These are phyloP conservation scores for Dactylellina cionopaga DNA, from an alignment of 2,329 filamentous ascomycete genomes.

Conservation along the genomic window DNA sequence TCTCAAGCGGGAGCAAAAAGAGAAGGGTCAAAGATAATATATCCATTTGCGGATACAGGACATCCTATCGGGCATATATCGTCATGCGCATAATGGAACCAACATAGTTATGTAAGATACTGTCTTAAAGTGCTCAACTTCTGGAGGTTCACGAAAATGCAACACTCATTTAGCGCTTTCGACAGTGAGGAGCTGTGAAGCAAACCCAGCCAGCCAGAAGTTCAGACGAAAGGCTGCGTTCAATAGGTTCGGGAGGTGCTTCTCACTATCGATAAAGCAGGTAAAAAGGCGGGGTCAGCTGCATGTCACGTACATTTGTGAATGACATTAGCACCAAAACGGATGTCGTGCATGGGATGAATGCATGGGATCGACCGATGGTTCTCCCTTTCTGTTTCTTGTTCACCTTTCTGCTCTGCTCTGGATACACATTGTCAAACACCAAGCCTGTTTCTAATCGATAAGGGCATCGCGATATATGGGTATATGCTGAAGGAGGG, in stretches of 20 bases:
- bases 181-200: no score
- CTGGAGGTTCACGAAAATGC: no score
- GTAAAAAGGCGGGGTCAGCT: slow-evolving; percentile 52
- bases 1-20: no score
- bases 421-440: no score
- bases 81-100: no score
- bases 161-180: no score
- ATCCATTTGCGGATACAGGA: no score
- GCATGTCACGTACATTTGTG: slow-evolving; percentile 16
- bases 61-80: no score
- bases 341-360: slow-evolving; percentile 43
- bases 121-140: no score
- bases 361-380: slow-evolving; percentile 42
- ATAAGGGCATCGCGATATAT: not conserved
- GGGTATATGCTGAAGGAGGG: not conserved
- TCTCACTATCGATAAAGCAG: slow-evolving; percentile 35
- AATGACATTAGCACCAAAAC: not conserved
- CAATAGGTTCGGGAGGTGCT: slow-evolving; percentile 38
- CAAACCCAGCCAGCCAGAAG: slow-evolving; percentile 37
- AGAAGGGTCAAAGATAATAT: no score
- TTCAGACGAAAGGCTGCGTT: slow-evolving; percentile 49
- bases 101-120: no score
- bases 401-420: not conserved
- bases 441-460: slow-evolving; percentile 29
- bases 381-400: not conserved